Base-by-base conservation (phyloP, 148 eudicot species). In the Selenicereus undatus region DNA sequence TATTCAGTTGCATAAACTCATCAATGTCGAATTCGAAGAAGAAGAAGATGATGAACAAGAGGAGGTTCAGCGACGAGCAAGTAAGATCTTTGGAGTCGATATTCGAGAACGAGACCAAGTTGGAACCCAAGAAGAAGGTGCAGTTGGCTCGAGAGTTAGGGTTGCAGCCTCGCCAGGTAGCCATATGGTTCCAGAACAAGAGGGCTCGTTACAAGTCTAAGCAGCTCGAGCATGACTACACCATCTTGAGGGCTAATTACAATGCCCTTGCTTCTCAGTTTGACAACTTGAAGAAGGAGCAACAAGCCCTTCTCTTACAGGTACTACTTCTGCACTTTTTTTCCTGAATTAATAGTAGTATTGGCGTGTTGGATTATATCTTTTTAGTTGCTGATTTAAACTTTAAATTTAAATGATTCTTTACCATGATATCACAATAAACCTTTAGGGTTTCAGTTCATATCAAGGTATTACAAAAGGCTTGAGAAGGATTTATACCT, bases 101-200 rank as follows among this genome's bases (percentile, higher is more conserved):
- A 42, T 92, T 92, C 68, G 86, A 90, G 78, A 81, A 85, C 11
- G 92, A 92, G 80, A 79, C 92, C 2, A 92, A 90, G 82, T 86
- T 92, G 0, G 96, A 92, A 52, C 93, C 96, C 0, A 80, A 83
- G 80, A 89, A 89, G 86, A 92, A 90, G 85, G 75, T 87, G n/a
- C 90, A 89, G 80, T 77, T 90, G 51, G 96, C 93, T 7, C 78
- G 78, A 51, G 91, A 92, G 62, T 86, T 92, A 3, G 93, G 92
- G 0, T 74, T 92, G 65, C 89, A 92, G 22, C 92, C 92, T 0
- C 83, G 93, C 18, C 95, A 92, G 68, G 91, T 92, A n/a, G 93
- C 93, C 0, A 92, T 92, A 30, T 92, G 96, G 96, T 92, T 92
- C 43, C 96, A 92, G 84, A 92, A 92, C 75, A 90, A 89, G 75